Conservation (phyloP, 495 filamentous ascomycete genomes). For the Penicillium canescens region DNA sequence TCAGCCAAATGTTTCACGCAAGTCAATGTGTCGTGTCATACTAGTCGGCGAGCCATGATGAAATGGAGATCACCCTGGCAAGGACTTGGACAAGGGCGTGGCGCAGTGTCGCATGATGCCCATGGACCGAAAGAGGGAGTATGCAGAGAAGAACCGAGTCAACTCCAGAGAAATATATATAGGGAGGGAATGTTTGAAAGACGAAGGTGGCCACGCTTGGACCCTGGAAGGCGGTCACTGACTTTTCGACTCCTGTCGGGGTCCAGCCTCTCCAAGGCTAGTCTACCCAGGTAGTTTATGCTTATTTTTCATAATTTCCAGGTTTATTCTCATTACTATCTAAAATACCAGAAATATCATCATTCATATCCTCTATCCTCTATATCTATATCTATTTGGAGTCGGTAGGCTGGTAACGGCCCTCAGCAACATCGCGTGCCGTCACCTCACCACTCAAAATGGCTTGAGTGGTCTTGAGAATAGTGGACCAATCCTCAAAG, state of each 20-base stretch:
- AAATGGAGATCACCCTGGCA: slow-evolving; percentile 33
- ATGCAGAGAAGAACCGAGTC: slow-evolving; percentile 30
- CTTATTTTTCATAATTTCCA: too few relatives aligned
- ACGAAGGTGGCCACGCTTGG: slow-evolving; percentile 17
- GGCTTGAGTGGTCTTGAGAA: slow-evolving; percentile 70
- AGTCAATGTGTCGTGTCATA: slow-evolving; percentile 19
- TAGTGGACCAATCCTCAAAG: slow-evolving; percentile 76
- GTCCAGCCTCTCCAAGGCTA: neutral
- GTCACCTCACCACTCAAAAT: slow-evolving; percentile 62
- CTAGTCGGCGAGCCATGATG: slow-evolving; percentile 51
- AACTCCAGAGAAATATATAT: slow-evolving; percentile 16
- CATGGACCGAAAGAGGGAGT: slow-evolving; percentile 2
- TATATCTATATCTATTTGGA: neutral
- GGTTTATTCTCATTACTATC: too few relatives aligned
- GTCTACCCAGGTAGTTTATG: too few relatives aligned
- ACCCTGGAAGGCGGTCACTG: slow-evolving; percentile 17
- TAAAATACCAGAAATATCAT: neutral
- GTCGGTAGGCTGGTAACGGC: slow-evolving; percentile 1
- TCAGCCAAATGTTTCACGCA: slow-evolving; percentile 9
- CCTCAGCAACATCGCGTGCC: slow-evolving; percentile 31
- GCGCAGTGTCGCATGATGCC: slow-evolving; percentile 28
- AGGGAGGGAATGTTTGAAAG: slow-evolving; percentile 19
- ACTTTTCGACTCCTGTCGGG: slow-evolving; percentile 3
- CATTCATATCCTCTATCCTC: slow-evolving; percentile 10
- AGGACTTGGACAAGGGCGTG: slow-evolving; percentile 29